A percentile compares a stretch with the other conserved stretches of the same genome.
Conservation (phyloP, 2,329 filamentous ascomycete species). For the Emergomyces africanus region DNA sequence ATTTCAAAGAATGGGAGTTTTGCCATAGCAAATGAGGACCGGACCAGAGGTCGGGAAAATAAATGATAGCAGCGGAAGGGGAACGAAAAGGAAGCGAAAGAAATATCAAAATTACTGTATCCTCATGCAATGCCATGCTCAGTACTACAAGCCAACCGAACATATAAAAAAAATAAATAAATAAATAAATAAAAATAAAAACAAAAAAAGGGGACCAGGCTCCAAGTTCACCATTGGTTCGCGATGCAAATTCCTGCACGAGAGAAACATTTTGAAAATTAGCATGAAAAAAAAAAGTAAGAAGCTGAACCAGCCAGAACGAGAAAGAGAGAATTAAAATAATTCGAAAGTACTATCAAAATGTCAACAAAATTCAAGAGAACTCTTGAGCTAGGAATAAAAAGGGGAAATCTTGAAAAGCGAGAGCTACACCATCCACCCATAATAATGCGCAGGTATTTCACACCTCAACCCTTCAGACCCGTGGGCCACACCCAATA, state of each 20-base stretch:
- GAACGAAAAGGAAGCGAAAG: neutral
- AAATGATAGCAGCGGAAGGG: neutral
- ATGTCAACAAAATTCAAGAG: neutral
- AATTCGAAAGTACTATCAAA: neutral
- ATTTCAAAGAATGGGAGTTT: too few species aligned
- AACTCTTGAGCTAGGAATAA: too few species aligned
- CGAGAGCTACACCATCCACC: constrained; percentile 20
- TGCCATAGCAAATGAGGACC: neutral
- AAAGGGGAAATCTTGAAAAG: neutral
- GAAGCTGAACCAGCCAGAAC: neutral
- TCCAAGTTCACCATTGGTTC: neutral
- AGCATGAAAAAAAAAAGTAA: neutral
- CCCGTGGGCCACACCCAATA: constrained; percentile 34
- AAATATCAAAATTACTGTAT: neutral
- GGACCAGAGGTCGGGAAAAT: neutral
- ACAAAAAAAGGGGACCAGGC: neutral
- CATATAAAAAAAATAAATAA: neutral
- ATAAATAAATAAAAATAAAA: too few species aligned
- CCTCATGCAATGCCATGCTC: neutral
- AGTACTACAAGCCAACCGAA: neutral
- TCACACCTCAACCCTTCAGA: constrained; percentile 33
- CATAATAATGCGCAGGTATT: constrained; percentile 24
- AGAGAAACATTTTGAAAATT: neutral
- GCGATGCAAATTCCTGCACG: neutral
- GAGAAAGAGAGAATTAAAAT: too few species aligned